Evolutionary conservation across 2,329 filamentous ascomycete species (phyloP).

Genomic region (Endoconidiophora laricicola): DNA sequence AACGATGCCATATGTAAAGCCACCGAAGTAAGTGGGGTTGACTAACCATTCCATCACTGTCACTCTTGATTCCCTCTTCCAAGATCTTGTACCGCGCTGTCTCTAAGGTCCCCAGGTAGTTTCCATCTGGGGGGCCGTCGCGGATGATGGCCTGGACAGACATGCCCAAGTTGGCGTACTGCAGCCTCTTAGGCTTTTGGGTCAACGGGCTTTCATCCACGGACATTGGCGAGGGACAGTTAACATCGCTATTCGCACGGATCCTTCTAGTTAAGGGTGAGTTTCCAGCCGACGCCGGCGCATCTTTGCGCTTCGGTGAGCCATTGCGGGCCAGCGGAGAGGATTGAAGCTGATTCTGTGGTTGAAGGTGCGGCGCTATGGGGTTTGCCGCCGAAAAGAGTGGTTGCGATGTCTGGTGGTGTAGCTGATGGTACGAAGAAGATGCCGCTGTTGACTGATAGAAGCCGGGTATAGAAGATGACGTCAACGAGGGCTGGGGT

Average conservation of each 20-base stretch:
- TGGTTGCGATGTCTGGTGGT: constrained; percentile 9
- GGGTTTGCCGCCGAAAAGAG: background rate
- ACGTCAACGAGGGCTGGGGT: constrained; percentile 12
- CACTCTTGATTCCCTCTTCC: constrained; percentile 59
- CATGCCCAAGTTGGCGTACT: constrained; percentile 36
- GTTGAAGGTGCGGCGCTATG: background rate
- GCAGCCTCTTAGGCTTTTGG: constrained; percentile 19
- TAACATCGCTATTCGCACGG: constrained; percentile 59
- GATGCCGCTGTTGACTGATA: constrained; percentile 3
- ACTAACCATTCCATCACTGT: constrained; percentile 64
- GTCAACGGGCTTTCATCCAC: background rate
- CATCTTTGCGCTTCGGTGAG: constrained; percentile 21
- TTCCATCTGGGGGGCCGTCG: constrained; percentile 60
- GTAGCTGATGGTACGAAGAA: constrained; percentile 6
- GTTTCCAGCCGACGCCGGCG: constrained; percentile 14
- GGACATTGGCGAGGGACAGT: constrained; percentile 17
- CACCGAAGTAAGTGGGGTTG: background rate
- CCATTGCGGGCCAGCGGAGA: constrained; percentile 18
- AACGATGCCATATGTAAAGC: background rate
- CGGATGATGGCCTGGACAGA: constrained; percentile 61
- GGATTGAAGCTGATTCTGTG: constrained; percentile 4
- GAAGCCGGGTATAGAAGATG: background rate
- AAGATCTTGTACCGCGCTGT: constrained; percentile 58
- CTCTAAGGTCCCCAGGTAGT: constrained; percentile 49
- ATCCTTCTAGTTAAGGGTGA: constrained; percentile 33